Base-by-base conservation (phyloP, 768 basidiomycete species). In the Termitomyces sp. region DNA sequence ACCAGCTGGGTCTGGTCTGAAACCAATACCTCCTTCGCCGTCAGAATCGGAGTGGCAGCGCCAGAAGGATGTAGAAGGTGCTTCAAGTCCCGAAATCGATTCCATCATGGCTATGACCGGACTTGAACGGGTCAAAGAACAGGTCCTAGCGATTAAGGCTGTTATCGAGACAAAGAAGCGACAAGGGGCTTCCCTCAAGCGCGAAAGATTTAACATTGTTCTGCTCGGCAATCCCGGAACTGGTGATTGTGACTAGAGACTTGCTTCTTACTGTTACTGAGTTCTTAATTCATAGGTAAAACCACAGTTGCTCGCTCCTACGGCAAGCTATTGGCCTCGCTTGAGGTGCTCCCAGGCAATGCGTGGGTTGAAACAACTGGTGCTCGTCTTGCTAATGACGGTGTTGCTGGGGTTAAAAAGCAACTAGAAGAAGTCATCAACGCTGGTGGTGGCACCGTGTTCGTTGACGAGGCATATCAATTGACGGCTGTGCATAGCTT, bases 381-480 rank as follows among this genome's bases (percentile, higher is more conserved):
- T 0, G 75, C 87, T 1, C 71, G 76, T 0, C 63, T 88, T 17
- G 78, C 84, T 1, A 74, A 77, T 48, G 82, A 85, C 21, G 85
- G 85, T 1, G 79, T 88, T 0, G 58, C 65, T 25, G 81, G 76
- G 2, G 72, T 74, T 1, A 77, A 84, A 66, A 80, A 80, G 53
- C 64, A 75, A 14, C 61, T 88, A 12, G 74, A 81, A 37, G 63
- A 68, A 0, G 43, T 82, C 1, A 52, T 81, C 28, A 73, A 68
- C 1, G 76, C 71, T 3, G 86, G 85, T 0, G 86, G 87, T 47
- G 88, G 87, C 0, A 72, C 79, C 0, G 76, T 89, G 37, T 88
- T 89, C 64, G 72, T 88, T 28, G 87, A 89, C 61, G 87, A 89
- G 62, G 85, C 87, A 1, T 89, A 89, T 57, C 87, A 86, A 55